Evolutionary conservation across 2,329 filamentous ascomycete species (phyloP), one percentile per base, ranked within the genome.

Genomic region (Parafenestella ontariensis): DNA sequence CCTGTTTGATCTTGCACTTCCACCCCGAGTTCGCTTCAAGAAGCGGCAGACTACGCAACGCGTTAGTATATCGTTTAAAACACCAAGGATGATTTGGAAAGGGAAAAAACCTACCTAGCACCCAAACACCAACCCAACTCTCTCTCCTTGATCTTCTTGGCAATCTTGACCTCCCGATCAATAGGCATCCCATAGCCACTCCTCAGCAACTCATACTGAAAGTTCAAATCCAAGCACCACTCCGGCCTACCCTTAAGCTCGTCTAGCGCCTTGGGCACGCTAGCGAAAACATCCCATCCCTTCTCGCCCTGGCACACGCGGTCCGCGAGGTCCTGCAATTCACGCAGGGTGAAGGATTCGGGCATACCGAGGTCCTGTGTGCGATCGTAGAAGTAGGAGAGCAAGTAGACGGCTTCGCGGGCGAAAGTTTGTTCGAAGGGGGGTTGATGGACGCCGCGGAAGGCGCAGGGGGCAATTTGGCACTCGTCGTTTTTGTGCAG

Each of bases 161-260:
- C 95, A 73, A 97, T 96, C 83, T 91, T 94, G 63, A 99, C 92
- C 78, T 99, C 95, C 34, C 96, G 86, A 65, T 96, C 91, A 68
- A 98, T 88, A 3, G 94, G 94, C 92, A 99, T 97, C 65, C 98
- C 95, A 71, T 99, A 99, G 3, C 95, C 95, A 5, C 92, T 96
- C 77, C 98, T 93, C 49, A 98, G 81, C 52, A 99, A 82, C 23
- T 91, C 91, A 68, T 96, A 80, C 92, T 97, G 97, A 73, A 98
- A 99, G 81, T 91, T 99, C 67, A 99, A 81, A 77, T 99, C 95
- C 68, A 99, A 80, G 78, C 95, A 99, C 77, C 89, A 91, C 78
- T 99, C 93, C 2, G 95, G 92, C 53, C 94, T 86, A 58, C 85
- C 92, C 49, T 82, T 80, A 28, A 99, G 83, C 79, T 98, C 92